Conservation (phyloP, 2,329 filamentous ascomycete genomes). For the Trichoderma harzianum region DNA sequence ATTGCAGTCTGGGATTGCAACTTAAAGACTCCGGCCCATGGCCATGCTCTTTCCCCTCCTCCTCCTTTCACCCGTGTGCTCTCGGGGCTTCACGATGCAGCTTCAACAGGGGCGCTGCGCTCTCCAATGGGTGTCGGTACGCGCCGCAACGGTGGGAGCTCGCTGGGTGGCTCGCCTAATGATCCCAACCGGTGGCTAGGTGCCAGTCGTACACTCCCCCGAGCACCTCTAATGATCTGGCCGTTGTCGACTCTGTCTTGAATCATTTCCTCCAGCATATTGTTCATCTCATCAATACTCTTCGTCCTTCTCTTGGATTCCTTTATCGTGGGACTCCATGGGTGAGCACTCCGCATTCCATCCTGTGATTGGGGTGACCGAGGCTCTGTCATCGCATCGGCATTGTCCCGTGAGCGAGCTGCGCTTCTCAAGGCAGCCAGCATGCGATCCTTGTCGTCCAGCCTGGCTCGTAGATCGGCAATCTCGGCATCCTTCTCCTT, state of each 20-base stretch:
- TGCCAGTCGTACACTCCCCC: constrained; percentile 64
- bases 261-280: constrained; percentile 95
- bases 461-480: constrained; percentile 77
- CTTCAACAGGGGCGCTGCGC: background rate
- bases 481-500: constrained; percentile 93
- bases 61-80: background rate
- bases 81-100: background rate
- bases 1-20: background rate
- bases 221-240: constrained; percentile 62
- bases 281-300: constrained; percentile 88
- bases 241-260: constrained; percentile 79
- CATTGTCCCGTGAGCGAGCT: constrained; percentile 78
- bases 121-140: constrained; percentile 32
- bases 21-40: background rate
- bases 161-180: constrained; percentile 33
- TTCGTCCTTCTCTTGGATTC: constrained; percentile 53
- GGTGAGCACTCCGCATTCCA: constrained; percentile 15
- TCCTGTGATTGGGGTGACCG: constrained; percentile 29
- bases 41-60: background rate
- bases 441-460: constrained; percentile 97
- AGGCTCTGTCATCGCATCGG: constrained; percentile 51
- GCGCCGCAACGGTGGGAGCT: constrained; percentile 40
- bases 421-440: constrained; percentile 80
- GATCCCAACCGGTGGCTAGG: constrained; percentile 42
- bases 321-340: constrained; percentile 26